Base-by-base conservation (phyloP, 805 yeast species). In the Spathaspora boniae region DNA sequence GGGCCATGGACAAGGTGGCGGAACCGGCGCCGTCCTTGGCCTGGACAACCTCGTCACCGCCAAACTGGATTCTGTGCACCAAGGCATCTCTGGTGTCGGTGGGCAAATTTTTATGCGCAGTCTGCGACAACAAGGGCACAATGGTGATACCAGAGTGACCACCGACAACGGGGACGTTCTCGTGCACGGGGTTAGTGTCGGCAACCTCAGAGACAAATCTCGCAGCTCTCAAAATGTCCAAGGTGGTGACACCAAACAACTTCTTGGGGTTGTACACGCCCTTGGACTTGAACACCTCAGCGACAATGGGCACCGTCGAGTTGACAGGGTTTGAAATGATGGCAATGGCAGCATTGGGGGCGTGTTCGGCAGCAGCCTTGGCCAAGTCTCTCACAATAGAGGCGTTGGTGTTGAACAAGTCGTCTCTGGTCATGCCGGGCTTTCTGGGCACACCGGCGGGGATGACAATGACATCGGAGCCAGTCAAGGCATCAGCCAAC, bases 391-490 rank as follows among this genome's bases (percentile, higher is more conserved):
- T 81, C 45, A 89, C 96, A 63, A 89, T 89, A 34, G 94, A 82
- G 35, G 97, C 97, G 59, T 89, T 89, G 72, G 94, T 89, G 74
- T 86, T 82, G 82, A 89, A 89, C 55, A 89, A 74, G 62, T 89
- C 97, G 63, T 89, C 97, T 75, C 97, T 85, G 58, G 96, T 86
- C 97, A 89, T 89, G 65, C 97, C 97, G 50, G 97, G 97, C 74
- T 88, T 89, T 79, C 94, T 86, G 73, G 95, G 97, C 40, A 89
- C 94, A 74, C 97, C 97, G 39, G 97, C 97, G 59, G 97, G 96
- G 65, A 89, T 86, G 40, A 89, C 76, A 35, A 89, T 89, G 42
- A 89, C 80, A 52, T 88, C 94, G 34, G 96, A 77, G 33, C 81
- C 88, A 34, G 74, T 67, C 50, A 89, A 68, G 14, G 96, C 95